Evolutionary conservation across 2,329 filamentous ascomycete genomes (phyloP).

Genomic region (Byssoonygena ceratinophila): DNA sequence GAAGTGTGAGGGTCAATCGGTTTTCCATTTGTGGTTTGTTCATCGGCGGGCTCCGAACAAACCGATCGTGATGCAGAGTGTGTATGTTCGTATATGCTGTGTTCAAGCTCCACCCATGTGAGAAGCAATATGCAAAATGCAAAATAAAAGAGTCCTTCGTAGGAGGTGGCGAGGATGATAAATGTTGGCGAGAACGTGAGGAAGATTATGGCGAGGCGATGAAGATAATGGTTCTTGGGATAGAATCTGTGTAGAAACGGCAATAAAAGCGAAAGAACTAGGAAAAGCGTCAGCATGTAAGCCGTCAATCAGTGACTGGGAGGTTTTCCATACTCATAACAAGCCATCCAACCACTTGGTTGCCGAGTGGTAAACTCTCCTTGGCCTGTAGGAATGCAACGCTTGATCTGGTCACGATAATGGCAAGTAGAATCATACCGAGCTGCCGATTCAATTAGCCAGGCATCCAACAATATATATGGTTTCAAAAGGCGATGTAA

Average conservation of each 20-base stretch:
- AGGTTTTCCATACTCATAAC: slow-evolving; percentile 50
- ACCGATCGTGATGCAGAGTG: slow-evolving; percentile 18
- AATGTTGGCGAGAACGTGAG: slow-evolving; percentile 87
- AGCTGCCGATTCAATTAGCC: slow-evolving; percentile 38
- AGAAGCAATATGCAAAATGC: slow-evolving; percentile 73
- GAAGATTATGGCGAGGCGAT: slow-evolving; percentile 80
- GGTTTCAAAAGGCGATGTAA: neutral
- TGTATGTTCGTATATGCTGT: slow-evolving; percentile 51
- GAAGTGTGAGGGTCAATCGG: neutral
- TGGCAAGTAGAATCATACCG: slow-evolving; percentile 68
- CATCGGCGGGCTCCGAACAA: slow-evolving; percentile 8
- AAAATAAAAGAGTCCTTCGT: slow-evolving; percentile 92
- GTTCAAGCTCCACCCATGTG: slow-evolving; percentile 86
- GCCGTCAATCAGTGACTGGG: neutral
- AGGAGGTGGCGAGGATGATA: slow-evolving; percentile 92
- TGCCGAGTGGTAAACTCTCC: slow-evolving; percentile 72
- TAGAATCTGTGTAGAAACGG: slow-evolving; percentile 72
- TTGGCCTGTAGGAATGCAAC: slow-evolving; percentile 76
- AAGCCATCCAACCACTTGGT: slow-evolving; percentile 75
- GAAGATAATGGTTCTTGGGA: slow-evolving; percentile 78
- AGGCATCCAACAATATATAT: neutral
- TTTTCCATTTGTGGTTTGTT: neutral
- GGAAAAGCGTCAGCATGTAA: slow-evolving; percentile 9
- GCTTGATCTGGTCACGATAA: slow-evolving; percentile 78
- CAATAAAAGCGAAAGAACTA: slow-evolving; percentile 63